Evolutionary conservation across 2,329 filamentous ascomycete genomes (phyloP).

Genomic region (Arachnopeziza araneosa): DNA sequence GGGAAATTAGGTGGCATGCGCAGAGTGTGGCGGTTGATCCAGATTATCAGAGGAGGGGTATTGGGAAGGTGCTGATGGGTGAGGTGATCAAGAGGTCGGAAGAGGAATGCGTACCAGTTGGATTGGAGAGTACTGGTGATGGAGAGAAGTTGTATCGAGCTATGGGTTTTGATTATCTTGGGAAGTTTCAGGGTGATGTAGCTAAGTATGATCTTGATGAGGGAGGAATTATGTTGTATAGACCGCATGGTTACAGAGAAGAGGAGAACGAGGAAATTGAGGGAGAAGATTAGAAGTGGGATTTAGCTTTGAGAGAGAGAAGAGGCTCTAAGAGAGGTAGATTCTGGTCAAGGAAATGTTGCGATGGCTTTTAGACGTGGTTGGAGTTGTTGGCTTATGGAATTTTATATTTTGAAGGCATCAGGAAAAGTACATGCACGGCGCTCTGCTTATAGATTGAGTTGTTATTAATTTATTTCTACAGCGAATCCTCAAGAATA

Average conservation of each 20-base stretch:
- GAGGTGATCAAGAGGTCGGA: conserved; percentile 21
- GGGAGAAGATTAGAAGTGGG: too few relatives aligned
- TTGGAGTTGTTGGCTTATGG: too few relatives aligned
- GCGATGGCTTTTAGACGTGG: too few relatives aligned
- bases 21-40: conserved; percentile 19
- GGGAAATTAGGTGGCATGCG: conserved; percentile 23
- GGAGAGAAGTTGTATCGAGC: conserved; percentile 24
- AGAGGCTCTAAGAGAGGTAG: not conserved
- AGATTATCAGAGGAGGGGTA: conserved; percentile 20
- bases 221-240: not conserved
- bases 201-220: not conserved
- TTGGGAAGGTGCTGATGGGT: conserved; percentile 25
- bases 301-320: not conserved
- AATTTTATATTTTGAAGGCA: too few relatives aligned
- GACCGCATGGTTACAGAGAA: not conserved
- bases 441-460: too few relatives aligned
- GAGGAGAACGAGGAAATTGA: not conserved
- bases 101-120: conserved; percentile 19
- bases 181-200: conserved; percentile 4
- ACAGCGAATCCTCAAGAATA: too few relatives aligned
- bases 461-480: too few relatives aligned
- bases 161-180: conserved; percentile 21
- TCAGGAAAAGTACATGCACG: too few relatives aligned
- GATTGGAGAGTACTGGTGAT: conserved; percentile 18
- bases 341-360: too few relatives aligned